Evolutionary conservation across 139 green algal genomes (phyloP), one percentile per base, ranked within the genome.

Genomic region (Chloropicon primus): DNA sequence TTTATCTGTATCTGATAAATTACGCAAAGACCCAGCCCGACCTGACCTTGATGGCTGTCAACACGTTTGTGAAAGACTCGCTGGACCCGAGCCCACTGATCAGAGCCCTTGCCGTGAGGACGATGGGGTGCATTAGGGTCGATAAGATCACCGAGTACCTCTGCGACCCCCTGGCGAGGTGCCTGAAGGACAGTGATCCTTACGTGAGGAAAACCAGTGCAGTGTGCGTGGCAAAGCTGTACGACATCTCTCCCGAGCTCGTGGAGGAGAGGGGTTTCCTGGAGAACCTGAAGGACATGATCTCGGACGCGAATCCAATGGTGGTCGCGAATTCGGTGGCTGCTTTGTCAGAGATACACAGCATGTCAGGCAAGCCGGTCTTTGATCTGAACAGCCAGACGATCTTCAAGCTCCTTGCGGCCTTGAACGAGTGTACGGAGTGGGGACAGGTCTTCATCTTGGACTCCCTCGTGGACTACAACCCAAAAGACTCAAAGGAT

Each of bases 1-100:
- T 99, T 0, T 99, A 99, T 80, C 85, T 99, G 3, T 99, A 99
- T 88, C 86, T 98, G 2, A 99, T 98, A 84, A 99, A 99, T 84
- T 98, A 98, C 74, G 96, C 96, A 54, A 98, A 98, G 79, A 96
- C 92, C 1, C 92, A 98, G 87, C 96, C 96, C 10, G 96, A 99
- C 80, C 85, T 99, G 74, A 92, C 94, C 62, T 98, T 99, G 80
- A 94, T 99, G 88, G 96, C 93, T 0, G 96, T 99, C 22, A 99
- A 99, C 86, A 99, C 96, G 0, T 99, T 99, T 85, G 96, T 99
- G 10, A 99, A 99, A 90, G 93, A 28, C 84, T 93, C 94, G 1
- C 92, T 97, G 86, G 96, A 99, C 80, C 90, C 92, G 27, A 99
- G 98, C 83, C 96, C 96, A 0, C 85, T 99, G 2, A 97, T 99